Base-by-base conservation (phyloP, 352 stramenopile species). In the Globisporangium cylindrosporum region DNA sequence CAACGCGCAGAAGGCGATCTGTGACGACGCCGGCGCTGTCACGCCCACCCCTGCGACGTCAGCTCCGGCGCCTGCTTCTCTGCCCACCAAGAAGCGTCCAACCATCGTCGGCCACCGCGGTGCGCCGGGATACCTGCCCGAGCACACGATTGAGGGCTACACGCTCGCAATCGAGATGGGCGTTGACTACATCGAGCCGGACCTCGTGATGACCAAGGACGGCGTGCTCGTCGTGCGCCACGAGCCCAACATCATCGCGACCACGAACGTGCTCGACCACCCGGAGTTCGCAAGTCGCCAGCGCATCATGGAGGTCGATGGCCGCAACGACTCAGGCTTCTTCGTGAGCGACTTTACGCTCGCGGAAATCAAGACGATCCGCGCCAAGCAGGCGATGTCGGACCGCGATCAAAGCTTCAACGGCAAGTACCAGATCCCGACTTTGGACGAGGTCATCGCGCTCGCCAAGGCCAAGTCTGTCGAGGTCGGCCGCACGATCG, bases 341-440 rank as follows among this genome's bases (percentile, higher is more conserved):
- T 98, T 92, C 64, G 86, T 92, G 56, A 92, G 86, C 68, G 90
- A 98, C 71, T 98, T 98, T 84, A 96, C 89, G 48, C 83, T 95
- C 25, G 79, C 78, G 9, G 92, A 98, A 79, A 84, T 98, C 68
- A 91, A 97, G 78, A 84, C 85, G 56, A 75, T 98, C 55, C 67
- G 79, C 7, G 79, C 93, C 54, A 82, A 88, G 29, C 93, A 98
- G 69, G 82, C 88, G 43, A 67, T 97, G 24, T 53, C 78, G 20
- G 77, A 95, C 38, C 80, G 94, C 55, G 84, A 91, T 66, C 90
- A 88, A 49, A 84, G 74, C 62, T 96, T 81, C 73, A 88, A 97
- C 73, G 81, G 79, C 32, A 73, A 95, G 34, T 97, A 94, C 71
- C 60, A 86, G 62, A 91, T 98, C 71, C 90, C 93, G 18, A 96